These are phyloP conservation scores for Nitzschia sp. DNA, from an alignment of 108 stramenopile species.

Conservation along the genomic window DNA sequence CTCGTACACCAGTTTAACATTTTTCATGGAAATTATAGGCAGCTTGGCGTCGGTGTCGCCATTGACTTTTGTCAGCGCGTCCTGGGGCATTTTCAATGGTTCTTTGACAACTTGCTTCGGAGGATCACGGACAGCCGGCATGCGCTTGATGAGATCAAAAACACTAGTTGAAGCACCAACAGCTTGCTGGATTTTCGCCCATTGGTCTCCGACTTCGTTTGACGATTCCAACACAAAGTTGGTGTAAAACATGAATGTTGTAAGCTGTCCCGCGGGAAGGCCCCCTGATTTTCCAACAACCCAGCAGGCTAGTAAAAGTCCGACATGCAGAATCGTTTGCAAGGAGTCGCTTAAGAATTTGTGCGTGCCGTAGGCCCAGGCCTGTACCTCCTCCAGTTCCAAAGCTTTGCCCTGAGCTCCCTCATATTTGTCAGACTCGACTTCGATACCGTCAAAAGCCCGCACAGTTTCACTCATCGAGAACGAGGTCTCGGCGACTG, in stretches of 20 bases:
- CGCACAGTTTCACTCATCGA: conserved; percentile 85
- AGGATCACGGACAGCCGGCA: conserved; percentile 74
- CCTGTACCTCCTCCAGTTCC: conserved; percentile 82
- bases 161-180: conserved; percentile 82
- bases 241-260: conserved; percentile 84
- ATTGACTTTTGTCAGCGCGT: conserved; percentile 10
- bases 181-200: conserved; percentile 85
- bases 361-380: conserved; percentile 84
- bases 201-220: conserved; percentile 87
- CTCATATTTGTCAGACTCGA: conserved; percentile 75
- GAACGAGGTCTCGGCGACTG: conserved; percentile 85
- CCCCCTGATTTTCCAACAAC: conserved; percentile 58
- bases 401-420: conserved; percentile 70
- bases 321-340: conserved; percentile 60
- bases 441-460: conserved; percentile 76
- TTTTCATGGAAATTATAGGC: conserved; percentile 61
- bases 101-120: conserved; percentile 1
- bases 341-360: conserved; percentile 82
- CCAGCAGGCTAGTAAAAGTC: conserved; percentile 73
- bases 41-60: conserved; percentile 13
- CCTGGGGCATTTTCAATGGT: not conserved
- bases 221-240: conserved; percentile 81
- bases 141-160: conserved; percentile 76
- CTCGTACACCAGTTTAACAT: conserved; percentile 67
- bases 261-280: conserved; percentile 64